Evolutionary conservation across 441 rosid genomes (phyloP).

Genomic region (Gossypium schwendimanii): DNA sequence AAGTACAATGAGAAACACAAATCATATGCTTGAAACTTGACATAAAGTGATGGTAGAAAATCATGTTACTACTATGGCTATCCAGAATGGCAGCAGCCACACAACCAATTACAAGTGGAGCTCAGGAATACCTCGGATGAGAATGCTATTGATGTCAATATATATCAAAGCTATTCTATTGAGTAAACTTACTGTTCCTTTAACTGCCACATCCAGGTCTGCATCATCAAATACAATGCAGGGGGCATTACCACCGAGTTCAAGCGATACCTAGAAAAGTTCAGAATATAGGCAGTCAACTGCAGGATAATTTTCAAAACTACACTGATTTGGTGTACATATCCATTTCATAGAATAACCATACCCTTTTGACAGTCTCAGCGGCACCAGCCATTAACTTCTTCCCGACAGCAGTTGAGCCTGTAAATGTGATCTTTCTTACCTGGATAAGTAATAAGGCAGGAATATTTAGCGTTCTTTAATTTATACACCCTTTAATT

Average conservation of each 20-base stretch:
- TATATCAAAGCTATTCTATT: background rate
- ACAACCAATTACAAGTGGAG: background rate
- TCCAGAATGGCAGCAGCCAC: background rate
- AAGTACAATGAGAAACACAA: too few species aligned
- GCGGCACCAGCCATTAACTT: conserved; percentile 97
- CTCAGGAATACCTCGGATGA: conserved; percentile 5
- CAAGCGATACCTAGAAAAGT: conserved; percentile 65
- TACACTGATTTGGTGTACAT: background rate
- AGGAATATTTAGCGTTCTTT: conserved; percentile 12
- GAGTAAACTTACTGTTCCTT: conserved; percentile 70
- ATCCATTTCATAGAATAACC: conserved; percentile 15
- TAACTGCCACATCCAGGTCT: conserved; percentile 86
- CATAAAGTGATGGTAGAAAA: too few species aligned
- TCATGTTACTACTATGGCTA: background rate
- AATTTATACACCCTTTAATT: background rate
- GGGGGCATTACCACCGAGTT: conserved; percentile 98
- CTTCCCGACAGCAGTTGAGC: conserved; percentile 96
- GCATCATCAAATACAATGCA: conserved; percentile 98
- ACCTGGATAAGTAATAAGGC: conserved; percentile 46
- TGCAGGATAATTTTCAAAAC: conserved; percentile 6
- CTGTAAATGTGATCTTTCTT: conserved; percentile 91
- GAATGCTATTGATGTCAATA: background rate
- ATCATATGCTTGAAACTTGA: too few species aligned
- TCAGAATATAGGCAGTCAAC: conserved; percentile 20
- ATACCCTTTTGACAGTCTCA: conserved; percentile 82